Percentiles rank a stretch among this genome's conserved stretches.
Conservation (phyloP, 768 basidiomycete genomes). For the Coprinellus micaceus region DNA sequence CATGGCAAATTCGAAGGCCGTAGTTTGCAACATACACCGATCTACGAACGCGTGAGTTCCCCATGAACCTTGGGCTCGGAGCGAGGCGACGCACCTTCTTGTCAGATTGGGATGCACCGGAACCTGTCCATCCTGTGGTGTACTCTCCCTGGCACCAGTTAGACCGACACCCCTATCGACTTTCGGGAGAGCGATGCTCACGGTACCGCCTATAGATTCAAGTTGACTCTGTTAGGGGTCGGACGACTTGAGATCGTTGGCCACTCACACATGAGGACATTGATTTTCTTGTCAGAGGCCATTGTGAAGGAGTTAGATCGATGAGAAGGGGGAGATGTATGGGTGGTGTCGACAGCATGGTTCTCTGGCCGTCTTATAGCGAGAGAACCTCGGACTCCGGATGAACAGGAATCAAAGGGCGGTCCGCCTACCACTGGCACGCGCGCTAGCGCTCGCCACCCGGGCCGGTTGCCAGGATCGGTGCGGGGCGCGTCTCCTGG, state of each 20-base stretch:
- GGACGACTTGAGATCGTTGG: neutral
- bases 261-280: slow-evolving; percentile 74
- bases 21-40: slow-evolving; percentile 50
- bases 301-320: slow-evolving; percentile 24
- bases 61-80: neutral
- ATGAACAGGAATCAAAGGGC: neutral
- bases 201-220: slow-evolving; percentile 34
- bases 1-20: neutral
- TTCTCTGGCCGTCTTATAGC: neutral
- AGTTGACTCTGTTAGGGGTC: neutral
- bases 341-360: neutral
- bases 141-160: slow-evolving; percentile 64
- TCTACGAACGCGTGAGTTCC: slow-evolving; percentile 35
- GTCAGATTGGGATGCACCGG: slow-evolving; percentile 91
- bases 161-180: neutral
- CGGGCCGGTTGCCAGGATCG: neutral
- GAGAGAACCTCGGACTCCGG: slow-evolving; percentile 2
- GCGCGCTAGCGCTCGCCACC: too few relatives aligned
- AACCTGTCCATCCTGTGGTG: slow-evolving; percentile 90
- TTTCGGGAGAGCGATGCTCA: slow-evolving; percentile 22
- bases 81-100: slow-evolving; percentile 63
- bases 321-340: slow-evolving; percentile 4
- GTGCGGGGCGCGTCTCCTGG: neutral
- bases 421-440: neutral
- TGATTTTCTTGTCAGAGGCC: slow-evolving; percentile 49